A percentile compares a stretch with the other conserved stretches of the same genome.
Evolutionary conservation across 495 filamentous ascomycete species (phyloP).

Genomic region (Aspergillus steynii): DNA sequence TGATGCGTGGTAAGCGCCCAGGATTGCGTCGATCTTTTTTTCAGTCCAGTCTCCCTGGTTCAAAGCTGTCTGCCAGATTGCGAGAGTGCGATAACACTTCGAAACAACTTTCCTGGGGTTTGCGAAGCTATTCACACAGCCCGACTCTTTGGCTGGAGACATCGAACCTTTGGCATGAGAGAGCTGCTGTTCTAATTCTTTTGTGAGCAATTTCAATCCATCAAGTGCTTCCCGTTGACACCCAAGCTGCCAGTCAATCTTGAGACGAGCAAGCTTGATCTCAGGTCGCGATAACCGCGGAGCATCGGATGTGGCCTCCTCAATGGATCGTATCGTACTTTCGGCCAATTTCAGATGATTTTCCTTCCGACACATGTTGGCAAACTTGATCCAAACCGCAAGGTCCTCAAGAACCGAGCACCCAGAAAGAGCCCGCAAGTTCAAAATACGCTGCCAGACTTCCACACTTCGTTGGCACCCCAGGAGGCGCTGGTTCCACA

Average conservation of each 20-base stretch:
- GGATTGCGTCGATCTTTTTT: slow-evolving; percentile 64
- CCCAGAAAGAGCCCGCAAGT: slow-evolving; percentile 88
- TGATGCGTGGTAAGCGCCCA: slow-evolving; percentile 85
- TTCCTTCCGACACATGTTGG: slow-evolving; percentile 95
- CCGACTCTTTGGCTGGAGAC: slow-evolving; percentile 42
- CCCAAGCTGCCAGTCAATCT: slow-evolving; percentile 86
- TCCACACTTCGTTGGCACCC: slow-evolving; percentile 98
- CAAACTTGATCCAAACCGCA: slow-evolving; percentile 99
- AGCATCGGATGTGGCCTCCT: slow-evolving; percentile 58
- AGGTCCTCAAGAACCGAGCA: slow-evolving; percentile 79
- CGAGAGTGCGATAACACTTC: slow-evolving; percentile 91
- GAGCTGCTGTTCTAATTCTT: slow-evolving; percentile 72
- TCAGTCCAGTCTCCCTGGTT: slow-evolving; percentile 82
- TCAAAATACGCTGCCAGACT: slow-evolving; percentile 97
- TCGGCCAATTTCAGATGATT: slow-evolving; percentile 91
- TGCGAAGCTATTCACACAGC: slow-evolving; percentile 58
- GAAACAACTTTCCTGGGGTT: slow-evolving; percentile 74
- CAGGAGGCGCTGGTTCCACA: slow-evolving; percentile 94
- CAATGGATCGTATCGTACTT: slow-evolving; percentile 78
- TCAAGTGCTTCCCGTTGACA: slow-evolving; percentile 71
- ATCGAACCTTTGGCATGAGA: slow-evolving; percentile 57
- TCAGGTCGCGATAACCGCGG: slow-evolving; percentile 64
- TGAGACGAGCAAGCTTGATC: slow-evolving; percentile 87
- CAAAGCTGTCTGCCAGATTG: slow-evolving; percentile 86
- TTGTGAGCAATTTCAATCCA: slow-evolving; percentile 78